Conservation (phyloP, 208 protist genomes). For the Trypanosoma lewisi region DNA sequence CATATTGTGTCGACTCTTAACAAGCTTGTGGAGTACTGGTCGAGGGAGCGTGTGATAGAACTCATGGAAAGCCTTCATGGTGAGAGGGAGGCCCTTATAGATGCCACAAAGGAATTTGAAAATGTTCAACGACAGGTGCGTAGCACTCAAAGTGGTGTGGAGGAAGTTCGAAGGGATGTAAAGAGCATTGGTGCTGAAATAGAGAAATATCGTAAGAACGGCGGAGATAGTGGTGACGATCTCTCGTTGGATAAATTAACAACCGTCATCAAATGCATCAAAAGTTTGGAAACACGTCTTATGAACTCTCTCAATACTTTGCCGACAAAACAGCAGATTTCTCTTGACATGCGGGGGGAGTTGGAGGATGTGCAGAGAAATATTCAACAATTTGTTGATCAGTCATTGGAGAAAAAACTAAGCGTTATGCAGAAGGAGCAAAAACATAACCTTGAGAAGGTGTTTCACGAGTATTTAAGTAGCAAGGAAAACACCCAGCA, state of each 20-base stretch:
- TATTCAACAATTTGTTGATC: constrained; percentile 12
- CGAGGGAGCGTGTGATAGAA: constrained; percentile 55
- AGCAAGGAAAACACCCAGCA: background rate
- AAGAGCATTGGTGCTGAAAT: constrained; percentile 5
- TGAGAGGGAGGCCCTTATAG: constrained; percentile 39
- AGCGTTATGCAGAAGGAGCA: constrained; percentile 13
- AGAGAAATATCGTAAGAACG: background rate
- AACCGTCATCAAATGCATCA: constrained; percentile 1
- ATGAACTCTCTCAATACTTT: background rate
- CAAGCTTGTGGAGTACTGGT: constrained; percentile 55
- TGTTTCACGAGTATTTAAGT: background rate
- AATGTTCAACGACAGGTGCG: constrained; percentile 21
- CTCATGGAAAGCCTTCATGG: constrained; percentile 43
- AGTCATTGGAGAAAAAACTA: constrained; percentile 5
- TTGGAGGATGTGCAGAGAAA: constrained; percentile 9
- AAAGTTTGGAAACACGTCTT: constrained; percentile 7
- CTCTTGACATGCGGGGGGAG: constrained; percentile 16
- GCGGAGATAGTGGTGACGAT: background rate
- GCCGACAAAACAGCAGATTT: constrained; percentile 17
- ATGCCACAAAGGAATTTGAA: constrained; percentile 35
- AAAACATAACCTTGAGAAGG: background rate
- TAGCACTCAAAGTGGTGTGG: background rate
- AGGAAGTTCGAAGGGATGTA: constrained; percentile 17
- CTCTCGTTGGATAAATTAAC: background rate
- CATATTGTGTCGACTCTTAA: constrained; percentile 60